Conservation (phyloP, 2,329 filamentous ascomycete species). For the Paecilomyces sp. region DNA sequence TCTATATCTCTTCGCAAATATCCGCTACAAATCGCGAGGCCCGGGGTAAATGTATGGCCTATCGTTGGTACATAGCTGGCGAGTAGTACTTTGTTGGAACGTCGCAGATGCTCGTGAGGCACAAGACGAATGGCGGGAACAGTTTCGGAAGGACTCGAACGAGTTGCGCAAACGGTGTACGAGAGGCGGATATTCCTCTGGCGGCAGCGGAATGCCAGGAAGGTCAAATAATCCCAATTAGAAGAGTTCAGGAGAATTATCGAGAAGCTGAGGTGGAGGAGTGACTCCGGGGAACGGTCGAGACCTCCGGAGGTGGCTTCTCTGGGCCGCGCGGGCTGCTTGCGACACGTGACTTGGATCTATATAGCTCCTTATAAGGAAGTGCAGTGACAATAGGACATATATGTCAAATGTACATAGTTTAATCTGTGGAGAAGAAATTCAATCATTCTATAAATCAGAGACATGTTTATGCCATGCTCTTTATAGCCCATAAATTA, state of each 20-base stretch:
- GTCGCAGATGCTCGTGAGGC: neutral
- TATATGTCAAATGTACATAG: too few species aligned
- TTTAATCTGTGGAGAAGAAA: too few species aligned
- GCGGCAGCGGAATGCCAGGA: neutral
- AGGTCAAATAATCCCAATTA: neutral
- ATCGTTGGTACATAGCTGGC: constrained; percentile 23
- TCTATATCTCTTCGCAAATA: neutral
- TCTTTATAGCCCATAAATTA: neutral
- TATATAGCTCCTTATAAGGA: neutral
- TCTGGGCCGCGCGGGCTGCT: neutral
- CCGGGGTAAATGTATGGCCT: neutral
- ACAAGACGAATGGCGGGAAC: neutral
- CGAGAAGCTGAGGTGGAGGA: neutral
- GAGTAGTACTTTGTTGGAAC: neutral
- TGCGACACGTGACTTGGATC: neutral
- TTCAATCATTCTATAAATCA: neutral
- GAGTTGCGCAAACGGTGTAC: neutral
- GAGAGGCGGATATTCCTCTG: neutral
- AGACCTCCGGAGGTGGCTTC: neutral
- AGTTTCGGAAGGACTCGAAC: neutral
- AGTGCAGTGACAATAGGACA: neutral
- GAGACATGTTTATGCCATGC: neutral
- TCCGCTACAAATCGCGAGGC: neutral
- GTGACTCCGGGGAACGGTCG: neutral
- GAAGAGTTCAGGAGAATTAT: neutral